phyloP scores from a whole-genome alignment of 2,329 filamentous ascomycete species.

The Neonectria neomacrospora region DNA sequence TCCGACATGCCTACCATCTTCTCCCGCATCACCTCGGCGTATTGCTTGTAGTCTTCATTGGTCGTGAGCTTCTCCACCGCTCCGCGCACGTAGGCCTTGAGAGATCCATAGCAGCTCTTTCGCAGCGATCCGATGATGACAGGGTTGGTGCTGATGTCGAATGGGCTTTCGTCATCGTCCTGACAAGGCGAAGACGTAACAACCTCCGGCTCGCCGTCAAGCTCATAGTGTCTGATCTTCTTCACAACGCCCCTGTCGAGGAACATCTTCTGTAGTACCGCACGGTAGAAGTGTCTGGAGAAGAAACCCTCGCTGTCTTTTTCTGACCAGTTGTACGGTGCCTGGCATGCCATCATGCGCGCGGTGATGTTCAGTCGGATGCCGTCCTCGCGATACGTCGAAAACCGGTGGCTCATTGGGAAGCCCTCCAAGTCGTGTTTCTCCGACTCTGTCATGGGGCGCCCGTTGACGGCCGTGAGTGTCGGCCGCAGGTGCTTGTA shows the following conservation, averaged over 20 bases:
- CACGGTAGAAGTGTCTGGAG: slow-evolving; percentile 90
- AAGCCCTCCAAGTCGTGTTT: slow-evolving; percentile 91
- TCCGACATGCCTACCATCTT: slow-evolving; percentile 78
- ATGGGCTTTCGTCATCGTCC: slow-evolving; percentile 52
- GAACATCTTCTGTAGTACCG: slow-evolving; percentile 91
- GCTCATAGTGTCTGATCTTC: slow-evolving; percentile 60
- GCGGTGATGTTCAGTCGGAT: slow-evolving; percentile 94
- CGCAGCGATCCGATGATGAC: slow-evolving; percentile 87
- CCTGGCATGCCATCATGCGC: slow-evolving; percentile 97
- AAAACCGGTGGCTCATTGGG: slow-evolving; percentile 83
- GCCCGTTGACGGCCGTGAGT: slow-evolving; percentile 73
- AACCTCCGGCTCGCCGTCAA: slow-evolving; percentile 40
- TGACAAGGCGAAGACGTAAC: slow-evolving; percentile 23
- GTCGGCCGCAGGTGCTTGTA: slow-evolving; percentile 79
- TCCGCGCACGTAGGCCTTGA: slow-evolving; percentile 81
- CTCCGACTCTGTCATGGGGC: slow-evolving; percentile 74
- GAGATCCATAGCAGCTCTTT: slow-evolving; percentile 81
- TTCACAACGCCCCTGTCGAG: slow-evolving; percentile 83
- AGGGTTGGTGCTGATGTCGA: slow-evolving; percentile 74
- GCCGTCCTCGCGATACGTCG: slow-evolving; percentile 67
- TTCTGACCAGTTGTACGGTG: slow-evolving; percentile 89
- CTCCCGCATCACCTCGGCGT: slow-evolving; percentile 69
- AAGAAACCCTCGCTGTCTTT: slow-evolving; percentile 89
- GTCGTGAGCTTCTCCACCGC: slow-evolving; percentile 79
- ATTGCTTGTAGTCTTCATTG: slow-evolving; percentile 65